Evolutionary conservation across 179 eudicot genomes (phyloP).

Genomic region (Silene coronaria): DNA sequence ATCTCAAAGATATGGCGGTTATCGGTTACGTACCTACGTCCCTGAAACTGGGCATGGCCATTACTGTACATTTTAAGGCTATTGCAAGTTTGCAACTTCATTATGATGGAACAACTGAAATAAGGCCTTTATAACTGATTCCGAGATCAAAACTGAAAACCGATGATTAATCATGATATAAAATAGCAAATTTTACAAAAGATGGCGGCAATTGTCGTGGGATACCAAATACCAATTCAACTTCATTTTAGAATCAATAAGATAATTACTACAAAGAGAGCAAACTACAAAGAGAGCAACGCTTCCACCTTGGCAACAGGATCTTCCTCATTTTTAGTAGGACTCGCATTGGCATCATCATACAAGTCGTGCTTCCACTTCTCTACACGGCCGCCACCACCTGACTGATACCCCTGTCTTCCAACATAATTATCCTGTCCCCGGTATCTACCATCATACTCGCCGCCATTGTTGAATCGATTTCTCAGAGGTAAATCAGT

Average conservation of each 20-base stretch:
- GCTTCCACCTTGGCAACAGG: slow-evolving; percentile 85
- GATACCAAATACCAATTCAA: not conserved
- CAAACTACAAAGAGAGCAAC: slow-evolving; percentile 48
- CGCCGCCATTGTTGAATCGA: slow-evolving; percentile 29
- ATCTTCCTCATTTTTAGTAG: slow-evolving; percentile 75
- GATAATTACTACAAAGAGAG: not conserved
- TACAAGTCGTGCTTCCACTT: slow-evolving; percentile 94
- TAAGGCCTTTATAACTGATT: not conserved
- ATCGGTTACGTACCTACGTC: too few relatives aligned
- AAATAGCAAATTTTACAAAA: not conserved
- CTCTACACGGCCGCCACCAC: slow-evolving; percentile 43
- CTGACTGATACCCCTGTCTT: slow-evolving; percentile 39
- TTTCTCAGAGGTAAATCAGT: slow-evolving; percentile 38
- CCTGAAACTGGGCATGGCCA: too few relatives aligned
- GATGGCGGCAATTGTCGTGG: not conserved
- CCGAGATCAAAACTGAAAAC: not conserved
- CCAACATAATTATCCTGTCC: slow-evolving; percentile 47
- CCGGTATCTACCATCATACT: slow-evolving; percentile 31
- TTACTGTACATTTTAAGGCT: not conserved
- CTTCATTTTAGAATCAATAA: not conserved
- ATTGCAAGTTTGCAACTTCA: not conserved
- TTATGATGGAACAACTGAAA: not conserved
- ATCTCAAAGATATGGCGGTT: too few relatives aligned
- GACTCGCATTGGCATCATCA: slow-evolving; percentile 63
- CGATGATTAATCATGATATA: not conserved